Evolutionary conservation across 495 filamentous ascomycete species (phyloP).

Genomic region (Neurospora sp.): DNA sequence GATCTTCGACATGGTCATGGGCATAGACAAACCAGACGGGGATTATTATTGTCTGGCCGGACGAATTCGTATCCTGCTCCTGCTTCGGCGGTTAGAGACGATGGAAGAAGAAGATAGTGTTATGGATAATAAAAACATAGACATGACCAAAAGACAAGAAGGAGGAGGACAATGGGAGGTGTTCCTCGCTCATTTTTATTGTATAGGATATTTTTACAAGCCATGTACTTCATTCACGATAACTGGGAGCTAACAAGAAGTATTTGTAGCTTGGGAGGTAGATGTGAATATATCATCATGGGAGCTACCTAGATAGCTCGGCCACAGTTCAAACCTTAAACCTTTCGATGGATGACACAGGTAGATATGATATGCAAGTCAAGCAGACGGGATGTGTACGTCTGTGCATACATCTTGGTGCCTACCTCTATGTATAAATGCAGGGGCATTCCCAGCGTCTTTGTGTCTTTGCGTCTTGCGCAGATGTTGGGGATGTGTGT

Average conservation of each 20-base stretch:
- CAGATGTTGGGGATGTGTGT: neutral
- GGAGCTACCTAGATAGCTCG: neutral
- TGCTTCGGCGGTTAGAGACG: neutral
- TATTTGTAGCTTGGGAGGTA: neutral
- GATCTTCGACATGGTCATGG: neutral
- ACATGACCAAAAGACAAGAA: neutral
- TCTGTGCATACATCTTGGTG: neutral
- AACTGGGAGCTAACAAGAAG: neutral
- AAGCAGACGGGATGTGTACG: neutral
- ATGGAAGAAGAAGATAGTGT: neutral
- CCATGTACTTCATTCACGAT: neutral
- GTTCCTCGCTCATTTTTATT: neutral
- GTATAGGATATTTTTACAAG: neutral
- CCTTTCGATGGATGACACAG: neutral
- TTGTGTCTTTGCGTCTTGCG: neutral
- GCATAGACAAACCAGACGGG: neutral
- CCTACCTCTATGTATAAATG: neutral
- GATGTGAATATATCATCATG: neutral
- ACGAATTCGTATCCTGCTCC: neutral
- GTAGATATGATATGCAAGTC: neutral
- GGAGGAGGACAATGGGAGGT: neutral
- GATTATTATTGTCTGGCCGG: neutral
- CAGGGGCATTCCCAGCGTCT: neutral
- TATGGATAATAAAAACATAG: neutral
- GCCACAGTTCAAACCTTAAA: neutral